Base-by-base conservation (phyloP, 2,329 filamentous ascomycete genomes). In the Graphium sp. region DNA sequence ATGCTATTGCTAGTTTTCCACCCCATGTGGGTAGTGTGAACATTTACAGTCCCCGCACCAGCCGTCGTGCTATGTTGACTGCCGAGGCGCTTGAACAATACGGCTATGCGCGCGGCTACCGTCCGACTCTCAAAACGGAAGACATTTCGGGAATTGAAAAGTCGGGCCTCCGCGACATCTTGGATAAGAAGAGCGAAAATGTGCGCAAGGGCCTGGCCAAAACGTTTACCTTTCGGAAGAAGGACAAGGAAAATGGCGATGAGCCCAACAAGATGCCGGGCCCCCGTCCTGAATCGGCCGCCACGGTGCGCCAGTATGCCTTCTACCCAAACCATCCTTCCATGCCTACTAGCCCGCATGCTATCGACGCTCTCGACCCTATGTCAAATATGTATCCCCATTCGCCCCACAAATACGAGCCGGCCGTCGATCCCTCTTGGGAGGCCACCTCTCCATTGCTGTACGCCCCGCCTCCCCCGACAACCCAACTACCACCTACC, bases 101-200 rank as follows among this genome's bases (percentile, higher is more conserved):
- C 32, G 57, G 50, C 4, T 58, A 61, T 27, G 52, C 50, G 3
- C 49, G 56, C 8, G 48, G 49, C 1, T 47, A 58, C 29, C 53
- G 54, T 22, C 52, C 57, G 0, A 53, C 53, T 7, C 43, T 61
- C 36, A 56, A 52, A 40, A 56, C 57, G 0, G 60, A 65, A 17
- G 61, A 67, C 23, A 52, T 61, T 2, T 62, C 60, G 2, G 60
- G 56, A 6, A 66, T 70, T 28, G 64, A 68, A 38, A 63, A 61
- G 37, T 68, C 62, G 3, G 60, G 60, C 0, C 48, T 71, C 27
- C 52, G 66, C 25, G 59, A 48, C 24, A 55, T 53, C 14, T 47
- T 70, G 26, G 66, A 71, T 36, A 64, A 61, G 45, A 64, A 54
- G 39, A 70, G 64, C 37, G 62, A 66, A n/a, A 56, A 53, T 15